Percentiles rank a stretch among this genome's conserved stretches.
These are phyloP conservation scores for Medicago ruthenica DNA, from an alignment of 306 rosid species.

Conservation along the genomic window DNA sequence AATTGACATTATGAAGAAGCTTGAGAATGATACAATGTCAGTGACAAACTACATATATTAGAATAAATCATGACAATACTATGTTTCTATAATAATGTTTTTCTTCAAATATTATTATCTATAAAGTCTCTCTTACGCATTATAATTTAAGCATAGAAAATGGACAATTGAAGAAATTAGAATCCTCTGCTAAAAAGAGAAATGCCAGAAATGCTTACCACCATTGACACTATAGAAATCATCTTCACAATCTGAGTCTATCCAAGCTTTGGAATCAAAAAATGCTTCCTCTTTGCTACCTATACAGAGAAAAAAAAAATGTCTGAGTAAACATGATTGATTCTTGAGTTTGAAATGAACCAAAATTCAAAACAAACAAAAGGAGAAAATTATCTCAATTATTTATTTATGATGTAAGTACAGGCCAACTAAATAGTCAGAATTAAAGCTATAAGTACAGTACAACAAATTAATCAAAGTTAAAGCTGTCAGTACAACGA, in stretches of 20 bases:
- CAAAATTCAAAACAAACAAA: too few relatives aligned
- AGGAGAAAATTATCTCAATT: background rate
- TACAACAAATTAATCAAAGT: background rate
- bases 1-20: too few relatives aligned
- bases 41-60: background rate
- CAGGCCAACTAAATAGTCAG: background rate
- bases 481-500: too few relatives aligned
- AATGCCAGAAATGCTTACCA: conserved; percentile 60
- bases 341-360: too few relatives aligned
- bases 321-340: background rate
- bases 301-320: conserved; percentile 36
- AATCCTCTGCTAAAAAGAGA: conserved; percentile 19
- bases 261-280: conserved; percentile 83
- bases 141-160: conserved; percentile 1
- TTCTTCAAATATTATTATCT: background rate
- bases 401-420: background rate
- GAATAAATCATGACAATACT: background rate
- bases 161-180: background rate
- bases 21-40: conserved; percentile 1
- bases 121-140: background rate
- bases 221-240: conserved; percentile 95
- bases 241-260: conserved; percentile 93
- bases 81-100: background rate
- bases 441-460: conserved; percentile 5
- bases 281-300: conserved; percentile 89